Conservation (phyloP, 2,329 filamentous ascomycete genomes). For the Sordariomycetes sp. region DNA sequence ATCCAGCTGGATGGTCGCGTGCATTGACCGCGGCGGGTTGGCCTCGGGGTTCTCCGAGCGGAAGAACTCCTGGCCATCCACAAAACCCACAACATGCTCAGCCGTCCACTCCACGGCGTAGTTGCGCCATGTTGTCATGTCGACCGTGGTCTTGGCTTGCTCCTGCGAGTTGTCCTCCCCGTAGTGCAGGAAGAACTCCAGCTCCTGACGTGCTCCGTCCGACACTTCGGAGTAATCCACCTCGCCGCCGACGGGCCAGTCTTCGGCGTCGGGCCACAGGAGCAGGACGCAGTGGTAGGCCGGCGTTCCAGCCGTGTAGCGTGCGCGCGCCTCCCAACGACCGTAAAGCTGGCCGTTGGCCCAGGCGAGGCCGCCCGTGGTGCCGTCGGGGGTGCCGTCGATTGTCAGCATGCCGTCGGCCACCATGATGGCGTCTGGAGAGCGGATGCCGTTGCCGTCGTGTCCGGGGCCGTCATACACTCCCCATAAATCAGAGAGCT, state of each 20-base stretch:
- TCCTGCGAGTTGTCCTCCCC: not conserved
- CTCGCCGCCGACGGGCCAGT: not conserved
- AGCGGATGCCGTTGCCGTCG: not conserved
- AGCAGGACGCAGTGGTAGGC: not conserved
- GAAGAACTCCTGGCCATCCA: not conserved
- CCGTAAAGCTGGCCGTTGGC: not conserved
- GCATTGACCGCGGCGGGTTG: not conserved
- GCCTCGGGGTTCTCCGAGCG: not conserved
- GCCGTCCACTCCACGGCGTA: not conserved
- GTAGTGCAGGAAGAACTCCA: not conserved
- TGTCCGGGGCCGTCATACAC: not conserved
- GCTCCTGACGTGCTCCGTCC: not conserved
- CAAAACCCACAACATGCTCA: not conserved
- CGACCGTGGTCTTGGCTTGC: not conserved
- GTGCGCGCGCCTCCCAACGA: not conserved
- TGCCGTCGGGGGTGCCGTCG: not conserved
- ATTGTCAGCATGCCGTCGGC: not conserved
- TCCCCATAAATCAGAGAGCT: not conserved
- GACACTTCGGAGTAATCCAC: not conserved
- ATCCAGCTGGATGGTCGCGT: not conserved
- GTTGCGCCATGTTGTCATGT: not conserved
- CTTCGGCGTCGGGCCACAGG: not conserved
- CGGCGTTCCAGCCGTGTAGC: not conserved
- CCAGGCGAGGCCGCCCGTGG: not conserved
- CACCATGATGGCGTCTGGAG: not conserved